Evolutionary conservation across 1,284 basidiomycete genomes (phyloP).

Genomic region (Trichosporon sp.): DNA sequence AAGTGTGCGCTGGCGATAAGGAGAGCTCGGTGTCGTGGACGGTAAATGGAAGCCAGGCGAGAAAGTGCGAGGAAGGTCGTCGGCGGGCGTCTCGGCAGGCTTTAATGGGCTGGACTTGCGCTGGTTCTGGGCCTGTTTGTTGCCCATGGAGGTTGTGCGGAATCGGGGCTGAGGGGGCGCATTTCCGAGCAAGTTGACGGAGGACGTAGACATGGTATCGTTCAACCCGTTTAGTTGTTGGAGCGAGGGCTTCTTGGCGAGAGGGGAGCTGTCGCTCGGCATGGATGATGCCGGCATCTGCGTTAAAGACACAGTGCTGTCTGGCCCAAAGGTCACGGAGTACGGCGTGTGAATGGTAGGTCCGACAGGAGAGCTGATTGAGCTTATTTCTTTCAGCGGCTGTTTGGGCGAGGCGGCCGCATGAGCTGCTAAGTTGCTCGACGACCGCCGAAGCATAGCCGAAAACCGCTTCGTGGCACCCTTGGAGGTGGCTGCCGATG

Average conservation of each 20-base stretch:
- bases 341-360: neutral
- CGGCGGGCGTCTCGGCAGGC: neutral
- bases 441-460: slow-evolving; percentile 28
- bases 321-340: neutral
- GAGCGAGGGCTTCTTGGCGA: neutral
- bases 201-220: neutral
- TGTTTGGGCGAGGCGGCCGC: slow-evolving; percentile 4
- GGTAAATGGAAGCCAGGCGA: slow-evolving; percentile 42
- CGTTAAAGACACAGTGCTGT: neutral
- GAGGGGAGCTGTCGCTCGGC: neutral
- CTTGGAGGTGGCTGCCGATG: slow-evolving; percentile 4
- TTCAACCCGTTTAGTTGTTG: neutral
- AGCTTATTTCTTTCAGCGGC: neutral
- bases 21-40: slow-evolving; percentile 35
- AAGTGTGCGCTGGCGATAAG: slow-evolving; percentile 22
- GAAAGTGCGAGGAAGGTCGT: slow-evolving; percentile 23
- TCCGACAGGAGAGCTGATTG: neutral
- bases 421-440: slow-evolving; percentile 26
- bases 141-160: neutral
- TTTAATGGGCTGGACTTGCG: neutral
- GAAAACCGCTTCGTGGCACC: slow-evolving; percentile 16
- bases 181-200: neutral
- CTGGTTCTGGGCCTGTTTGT: neutral
- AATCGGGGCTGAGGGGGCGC: neutral
- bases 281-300: slow-evolving; percentile 6